Base-by-base conservation (phyloP, 2,329 filamentous ascomycete genomes). In the Dactylellina cionopaga region DNA sequence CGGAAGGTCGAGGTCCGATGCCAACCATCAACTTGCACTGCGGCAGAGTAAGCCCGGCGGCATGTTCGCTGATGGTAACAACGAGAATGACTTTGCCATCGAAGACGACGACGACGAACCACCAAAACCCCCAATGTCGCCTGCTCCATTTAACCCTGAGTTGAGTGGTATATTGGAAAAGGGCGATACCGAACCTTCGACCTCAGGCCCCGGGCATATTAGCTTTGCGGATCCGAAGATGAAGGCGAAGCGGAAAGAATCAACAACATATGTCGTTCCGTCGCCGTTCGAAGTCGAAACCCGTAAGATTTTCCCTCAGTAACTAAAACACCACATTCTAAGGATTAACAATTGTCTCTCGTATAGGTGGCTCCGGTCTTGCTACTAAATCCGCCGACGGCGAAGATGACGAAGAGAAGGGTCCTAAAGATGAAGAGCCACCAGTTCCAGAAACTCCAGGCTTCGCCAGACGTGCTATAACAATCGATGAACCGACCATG, bases 401-500 rank as follows among this genome's bases (percentile, higher is more conserved):
- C 5, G 68, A 65, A 11, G 59, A 65, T 7, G 68, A 72, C 2
- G 51, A 65, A 25, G 62, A 44, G 9, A 43, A 41, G 2, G 52
- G 51, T 17, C 60, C 47, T 13, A 56, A 54, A 19, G 68, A 72
- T n/a, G 68, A 65, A 22, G 58, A 71, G 1, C 27, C 66, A 4
- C 25, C 69, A 47, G 63, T 69, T 41, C 46, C 59, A 11, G 69
- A 74, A 75, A 79, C 55, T 77, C 76, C 19, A 17, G 47, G 68
- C 11, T 31, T 44, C 22, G 49, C 75, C 15, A 68, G 51, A 13
- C 69, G 59, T 31, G 82, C 83, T 72, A 83, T 84, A 68, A 83
- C 82, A 11, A 83, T 84, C 70, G 82, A 83, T 39, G 83, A 83
- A 64, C 82, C 82, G 1, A 79, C 81, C 24, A 77, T 82, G 31